Percentiles rank a stretch among this genome's conserved stretches.
Conservation (phyloP, 2,329 filamentous ascomycete genomes). For the Claviceps fusiformis region DNA sequence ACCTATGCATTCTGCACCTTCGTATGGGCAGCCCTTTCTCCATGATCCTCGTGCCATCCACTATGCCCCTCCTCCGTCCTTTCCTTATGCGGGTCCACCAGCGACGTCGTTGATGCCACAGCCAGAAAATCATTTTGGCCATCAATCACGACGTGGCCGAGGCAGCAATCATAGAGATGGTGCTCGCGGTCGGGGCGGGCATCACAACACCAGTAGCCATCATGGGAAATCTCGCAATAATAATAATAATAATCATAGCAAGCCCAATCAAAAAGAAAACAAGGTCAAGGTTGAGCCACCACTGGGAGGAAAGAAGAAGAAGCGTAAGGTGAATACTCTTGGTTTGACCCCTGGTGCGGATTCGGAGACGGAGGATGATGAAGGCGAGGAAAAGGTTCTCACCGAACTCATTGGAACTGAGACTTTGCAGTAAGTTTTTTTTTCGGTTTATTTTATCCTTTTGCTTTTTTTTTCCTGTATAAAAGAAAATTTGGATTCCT, state of each 20-base stretch:
- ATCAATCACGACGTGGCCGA: constrained; percentile 22
- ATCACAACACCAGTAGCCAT: constrained; percentile 15
- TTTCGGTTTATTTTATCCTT: too few species aligned
- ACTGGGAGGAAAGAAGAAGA: constrained; percentile 50
- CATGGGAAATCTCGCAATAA: constrained; percentile 32
- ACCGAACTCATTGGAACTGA: constrained; percentile 42
- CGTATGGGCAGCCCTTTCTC: constrained; percentile 27
- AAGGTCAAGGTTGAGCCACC: constrained; percentile 25
- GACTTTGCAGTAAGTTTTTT: constrained; percentile 36
- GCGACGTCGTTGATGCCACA: constrained; percentile 21
- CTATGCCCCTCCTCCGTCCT: constrained; percentile 19
- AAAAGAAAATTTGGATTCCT: not conserved
- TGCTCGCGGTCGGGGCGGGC: constrained; percentile 28
- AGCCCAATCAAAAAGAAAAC: constrained; percentile 9
- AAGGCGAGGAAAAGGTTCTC: constrained; percentile 57
- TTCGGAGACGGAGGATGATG: constrained; percentile 51
- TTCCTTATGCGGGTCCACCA: constrained; percentile 27
- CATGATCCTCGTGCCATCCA: constrained; percentile 25
- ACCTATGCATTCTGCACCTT: constrained; percentile 16
- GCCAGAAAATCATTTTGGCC: constrained; percentile 21
- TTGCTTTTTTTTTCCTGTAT: not conserved
- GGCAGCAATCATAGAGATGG: constrained; percentile 22
- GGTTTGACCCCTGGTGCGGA: constrained; percentile 56
- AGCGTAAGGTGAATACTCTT: constrained; percentile 57
- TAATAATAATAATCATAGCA: constrained; percentile 20